phyloP scores from a whole-genome alignment of 768 basidiomycete species.

The Amanita brunnescens region DNA sequence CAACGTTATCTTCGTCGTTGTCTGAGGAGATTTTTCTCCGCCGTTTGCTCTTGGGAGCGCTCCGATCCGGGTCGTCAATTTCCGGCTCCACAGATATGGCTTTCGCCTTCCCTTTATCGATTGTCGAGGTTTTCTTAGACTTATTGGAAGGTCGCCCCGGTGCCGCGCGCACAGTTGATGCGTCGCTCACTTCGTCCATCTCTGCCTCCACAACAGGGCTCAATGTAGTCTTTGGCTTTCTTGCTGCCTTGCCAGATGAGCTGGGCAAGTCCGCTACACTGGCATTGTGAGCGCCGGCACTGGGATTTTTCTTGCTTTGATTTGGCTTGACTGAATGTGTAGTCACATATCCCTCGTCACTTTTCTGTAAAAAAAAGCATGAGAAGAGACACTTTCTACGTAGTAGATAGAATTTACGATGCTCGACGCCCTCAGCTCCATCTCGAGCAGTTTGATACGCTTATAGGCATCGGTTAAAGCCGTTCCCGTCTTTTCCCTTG shows the following conservation, averaged over 20 bases:
- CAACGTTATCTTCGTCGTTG: not conserved
- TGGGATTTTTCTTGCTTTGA: constrained; percentile 4
- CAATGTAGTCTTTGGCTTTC: not conserved
- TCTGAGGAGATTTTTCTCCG: not conserved
- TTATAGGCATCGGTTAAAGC: constrained; percentile 31
- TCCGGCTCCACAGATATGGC: constrained; percentile 13
- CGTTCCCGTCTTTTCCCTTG: constrained; percentile 25
- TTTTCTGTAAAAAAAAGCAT: not conserved
- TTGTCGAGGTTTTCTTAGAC: constrained; percentile 8
- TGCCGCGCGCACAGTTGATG: not conserved
- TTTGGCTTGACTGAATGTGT: too few species aligned
- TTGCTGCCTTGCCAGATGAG: not conserved
- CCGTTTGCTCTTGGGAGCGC: constrained; percentile 3
- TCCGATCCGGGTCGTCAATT: not conserved
- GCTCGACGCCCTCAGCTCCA: constrained; percentile 30
- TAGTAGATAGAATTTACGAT: not conserved
- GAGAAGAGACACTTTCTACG: not conserved
- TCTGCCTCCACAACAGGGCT: constrained; percentile 11
- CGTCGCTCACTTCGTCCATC: constrained; percentile 14
- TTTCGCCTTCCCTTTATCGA: constrained; percentile 25
- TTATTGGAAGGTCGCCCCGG: constrained; percentile 4
- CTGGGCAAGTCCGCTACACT: constrained; percentile 2
- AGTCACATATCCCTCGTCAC: not conserved
- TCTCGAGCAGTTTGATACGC: constrained; percentile 35
- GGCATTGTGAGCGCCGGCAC: constrained; percentile 6